phyloP scores from a whole-genome alignment of 1,284 basidiomycete species.

The Ustilago trichophora region DNA sequence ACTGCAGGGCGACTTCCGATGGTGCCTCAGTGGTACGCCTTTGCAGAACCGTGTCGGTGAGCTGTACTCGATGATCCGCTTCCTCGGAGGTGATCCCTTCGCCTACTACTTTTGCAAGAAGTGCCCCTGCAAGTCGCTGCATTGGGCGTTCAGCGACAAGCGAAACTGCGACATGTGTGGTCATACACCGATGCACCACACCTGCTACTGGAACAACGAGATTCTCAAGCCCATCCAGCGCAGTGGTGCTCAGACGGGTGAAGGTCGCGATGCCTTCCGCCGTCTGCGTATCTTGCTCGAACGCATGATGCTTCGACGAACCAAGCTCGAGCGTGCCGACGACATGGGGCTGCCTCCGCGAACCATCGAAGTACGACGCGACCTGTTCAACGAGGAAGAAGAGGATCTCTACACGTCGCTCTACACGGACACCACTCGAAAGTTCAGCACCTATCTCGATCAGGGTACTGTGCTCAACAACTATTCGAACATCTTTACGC shows the following conservation, averaged over 20 bases:
- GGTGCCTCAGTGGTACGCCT: slow-evolving; percentile 98
- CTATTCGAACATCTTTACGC: slow-evolving; percentile 69
- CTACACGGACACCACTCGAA: slow-evolving; percentile 89
- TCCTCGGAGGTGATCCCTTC: slow-evolving; percentile 57
- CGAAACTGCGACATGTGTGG: slow-evolving; percentile 87
- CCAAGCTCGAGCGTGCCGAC: slow-evolving; percentile 88
- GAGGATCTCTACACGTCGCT: slow-evolving; percentile 93
- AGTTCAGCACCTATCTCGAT: slow-evolving; percentile 89
- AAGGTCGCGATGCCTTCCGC: slow-evolving; percentile 60
- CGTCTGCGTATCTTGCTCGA: slow-evolving; percentile 76
- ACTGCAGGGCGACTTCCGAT: slow-evolving; percentile 80
- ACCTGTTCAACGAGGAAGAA: slow-evolving; percentile 95
- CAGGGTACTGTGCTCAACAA: slow-evolving; percentile 78
- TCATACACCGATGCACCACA: slow-evolving; percentile 93
- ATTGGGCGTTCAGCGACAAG: slow-evolving; percentile 88
- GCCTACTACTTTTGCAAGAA: slow-evolving; percentile 73
- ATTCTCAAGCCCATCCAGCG: slow-evolving; percentile 65
- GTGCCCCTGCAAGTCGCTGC: slow-evolving; percentile 86
- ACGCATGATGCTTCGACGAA: slow-evolving; percentile 87
- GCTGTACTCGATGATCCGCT: slow-evolving; percentile 86
- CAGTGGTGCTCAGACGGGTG: slow-evolving; percentile 55
- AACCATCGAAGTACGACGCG: slow-evolving; percentile 85
- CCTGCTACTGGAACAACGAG: slow-evolving; percentile 69
- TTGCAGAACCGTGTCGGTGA: slow-evolving; percentile 85
- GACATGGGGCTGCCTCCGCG: slow-evolving; percentile 97